Conservation (phyloP, 2,329 filamentous ascomycete genomes). For the Penicillium aurantiogriseum region DNA sequence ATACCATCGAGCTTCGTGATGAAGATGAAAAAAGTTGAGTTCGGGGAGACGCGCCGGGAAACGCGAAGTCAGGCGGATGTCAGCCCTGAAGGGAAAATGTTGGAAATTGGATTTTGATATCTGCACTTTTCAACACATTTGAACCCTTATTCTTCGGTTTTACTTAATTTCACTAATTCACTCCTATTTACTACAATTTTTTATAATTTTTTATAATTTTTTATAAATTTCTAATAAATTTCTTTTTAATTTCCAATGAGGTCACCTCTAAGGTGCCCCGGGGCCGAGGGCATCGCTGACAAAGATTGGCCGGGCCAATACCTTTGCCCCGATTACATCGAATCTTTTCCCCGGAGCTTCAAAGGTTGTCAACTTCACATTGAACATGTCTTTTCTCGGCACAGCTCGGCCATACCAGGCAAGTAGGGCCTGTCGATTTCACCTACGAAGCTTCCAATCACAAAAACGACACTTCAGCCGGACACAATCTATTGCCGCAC, state of each 20-base stretch:
- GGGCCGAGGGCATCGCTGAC: neutral
- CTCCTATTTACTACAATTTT: neutral
- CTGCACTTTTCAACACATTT: neutral
- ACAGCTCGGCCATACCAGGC: conserved; percentile 22
- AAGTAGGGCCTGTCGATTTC: conserved; percentile 14
- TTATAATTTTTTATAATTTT: neutral
- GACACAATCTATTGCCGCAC: conserved; percentile 15
- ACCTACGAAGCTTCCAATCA: conserved; percentile 4
- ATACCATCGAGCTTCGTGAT: conserved; percentile 1
- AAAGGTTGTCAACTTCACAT: conserved; percentile 6
- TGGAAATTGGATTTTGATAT: neutral
- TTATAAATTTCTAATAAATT: neutral
- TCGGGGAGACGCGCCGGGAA: conserved; percentile 36
- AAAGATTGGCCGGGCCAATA: conserved; percentile 20
- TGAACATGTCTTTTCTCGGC: conserved; percentile 22
- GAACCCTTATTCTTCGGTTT: neutral
- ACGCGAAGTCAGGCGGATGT: conserved; percentile 32
- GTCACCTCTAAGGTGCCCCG: neutral
- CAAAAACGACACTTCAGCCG: conserved; percentile 26
- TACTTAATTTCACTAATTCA: neutral
- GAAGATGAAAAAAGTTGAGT: conserved; percentile 5
- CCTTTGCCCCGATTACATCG: conserved; percentile 19
- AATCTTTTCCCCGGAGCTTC: conserved; percentile 4
- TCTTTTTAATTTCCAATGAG: neutral
- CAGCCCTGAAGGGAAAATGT: conserved; percentile 15